phyloP scores from a whole-genome alignment of 2,329 filamentous ascomycete genomes.

The Colletotrichum tropicale region DNA sequence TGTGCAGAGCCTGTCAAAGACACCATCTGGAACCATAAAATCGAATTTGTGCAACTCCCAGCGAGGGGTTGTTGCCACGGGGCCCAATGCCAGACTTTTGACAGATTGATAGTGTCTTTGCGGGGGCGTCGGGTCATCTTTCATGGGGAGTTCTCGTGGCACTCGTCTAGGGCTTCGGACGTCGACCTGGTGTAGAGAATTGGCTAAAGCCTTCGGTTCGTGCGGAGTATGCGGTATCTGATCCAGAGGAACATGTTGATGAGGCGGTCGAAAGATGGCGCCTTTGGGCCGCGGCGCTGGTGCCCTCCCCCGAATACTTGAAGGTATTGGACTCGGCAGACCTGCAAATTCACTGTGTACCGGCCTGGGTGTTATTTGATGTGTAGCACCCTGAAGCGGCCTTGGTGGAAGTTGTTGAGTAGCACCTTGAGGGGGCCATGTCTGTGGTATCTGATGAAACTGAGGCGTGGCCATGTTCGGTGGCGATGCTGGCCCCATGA shows the following conservation, averaged over 20 bases:
- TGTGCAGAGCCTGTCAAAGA: constrained; percentile 38
- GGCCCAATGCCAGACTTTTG: constrained; percentile 52
- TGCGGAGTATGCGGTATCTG: constrained; percentile 47
- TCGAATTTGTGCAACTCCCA: constrained; percentile 44
- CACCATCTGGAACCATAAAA: constrained; percentile 48
- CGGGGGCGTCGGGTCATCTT: neutral
- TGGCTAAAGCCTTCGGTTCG: constrained; percentile 44
- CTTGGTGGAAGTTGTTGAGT: neutral
- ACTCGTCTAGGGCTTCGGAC: constrained; percentile 53
- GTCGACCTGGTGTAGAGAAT: constrained; percentile 51
- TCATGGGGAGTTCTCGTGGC: constrained; percentile 23
- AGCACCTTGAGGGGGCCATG: neutral
- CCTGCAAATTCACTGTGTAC: neutral
- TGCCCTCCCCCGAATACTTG: neutral
- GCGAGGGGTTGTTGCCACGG: constrained; percentile 41
- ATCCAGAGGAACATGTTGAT: constrained; percentile 21
- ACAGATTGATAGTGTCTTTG: constrained; percentile 63
- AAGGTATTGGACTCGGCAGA: neutral
- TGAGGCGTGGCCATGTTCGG: neutral
- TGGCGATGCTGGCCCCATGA: neutral
- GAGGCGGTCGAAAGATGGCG: constrained; percentile 25
- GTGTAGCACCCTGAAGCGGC: neutral
- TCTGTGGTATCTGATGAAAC: neutral
- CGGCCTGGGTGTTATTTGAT: neutral
- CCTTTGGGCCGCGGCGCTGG: constrained; percentile 1